phyloP scores from a whole-genome alignment of 202 grass and related monocot genomes.

The Zoysia matrella region DNA sequence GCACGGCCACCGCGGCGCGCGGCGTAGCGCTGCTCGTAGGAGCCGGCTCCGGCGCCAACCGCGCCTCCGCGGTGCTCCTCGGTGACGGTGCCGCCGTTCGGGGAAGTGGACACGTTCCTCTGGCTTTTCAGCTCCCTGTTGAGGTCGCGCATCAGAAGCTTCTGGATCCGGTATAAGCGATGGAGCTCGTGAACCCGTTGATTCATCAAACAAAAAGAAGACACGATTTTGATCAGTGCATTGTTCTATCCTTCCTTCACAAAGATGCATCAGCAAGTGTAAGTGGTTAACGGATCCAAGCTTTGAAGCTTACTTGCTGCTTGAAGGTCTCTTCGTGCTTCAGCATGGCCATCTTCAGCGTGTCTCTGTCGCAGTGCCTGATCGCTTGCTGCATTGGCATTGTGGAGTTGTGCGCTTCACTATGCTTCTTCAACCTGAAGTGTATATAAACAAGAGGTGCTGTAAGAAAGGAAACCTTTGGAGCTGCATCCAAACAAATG shows the following conservation, averaged over 20 bases:
- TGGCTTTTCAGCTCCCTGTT: slow-evolving; percentile 57
- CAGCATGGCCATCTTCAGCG: slow-evolving; percentile 49
- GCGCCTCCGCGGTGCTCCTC: slow-evolving; percentile 22
- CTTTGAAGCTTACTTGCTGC: slow-evolving; percentile 62
- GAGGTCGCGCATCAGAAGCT: slow-evolving; percentile 79
- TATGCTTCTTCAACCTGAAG: slow-evolving; percentile 24
- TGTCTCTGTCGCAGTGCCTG: slow-evolving; percentile 51
- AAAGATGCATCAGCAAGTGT: neutral
- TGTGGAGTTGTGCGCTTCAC: neutral
- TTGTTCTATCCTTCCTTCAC: neutral
- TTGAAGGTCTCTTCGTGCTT: slow-evolving; percentile 84
- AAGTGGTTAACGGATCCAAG: neutral
- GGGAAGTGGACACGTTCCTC: slow-evolving; percentile 39
- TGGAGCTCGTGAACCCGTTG: slow-evolving; percentile 78
- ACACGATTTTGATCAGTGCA: slow-evolving; percentile 1
- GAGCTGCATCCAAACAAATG: neutral
- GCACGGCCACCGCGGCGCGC: neutral
- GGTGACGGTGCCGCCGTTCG: slow-evolving; percentile 41
- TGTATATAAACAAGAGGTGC: slow-evolving; percentile 9
- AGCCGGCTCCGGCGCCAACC: slow-evolving; percentile 30
- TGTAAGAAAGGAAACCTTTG: neutral
- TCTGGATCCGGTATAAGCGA: slow-evolving; percentile 75
- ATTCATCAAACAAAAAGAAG: neutral
- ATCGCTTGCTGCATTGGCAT: slow-evolving; percentile 60
- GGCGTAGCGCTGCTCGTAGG: slow-evolving; percentile 46